Evolutionary conservation across 1,284 basidiomycete species (phyloP).

Genomic region (Agroathelia rolfsii): DNA sequence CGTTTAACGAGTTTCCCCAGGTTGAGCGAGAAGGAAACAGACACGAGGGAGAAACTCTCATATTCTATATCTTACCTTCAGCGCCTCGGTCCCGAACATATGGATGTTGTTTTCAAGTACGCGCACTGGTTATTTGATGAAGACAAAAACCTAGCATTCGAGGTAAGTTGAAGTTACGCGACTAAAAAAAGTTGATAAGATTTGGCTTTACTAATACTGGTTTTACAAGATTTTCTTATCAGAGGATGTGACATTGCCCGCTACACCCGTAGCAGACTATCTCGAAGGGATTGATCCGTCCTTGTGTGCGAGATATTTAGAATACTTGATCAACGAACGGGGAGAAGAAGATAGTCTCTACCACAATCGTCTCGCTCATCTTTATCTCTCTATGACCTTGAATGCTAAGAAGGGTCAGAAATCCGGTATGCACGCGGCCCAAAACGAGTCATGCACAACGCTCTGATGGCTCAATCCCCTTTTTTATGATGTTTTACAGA

Average conservation of each 20-base stretch:
- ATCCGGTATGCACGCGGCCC: too few species aligned
- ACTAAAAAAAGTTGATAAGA: not conserved
- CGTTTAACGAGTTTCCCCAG: conserved; percentile 35
- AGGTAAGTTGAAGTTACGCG: conserved; percentile 35
- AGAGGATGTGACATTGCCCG: conserved; percentile 87
- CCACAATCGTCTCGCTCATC: conserved; percentile 82
- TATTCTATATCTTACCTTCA: conserved; percentile 89
- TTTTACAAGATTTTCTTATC: conserved; percentile 79
- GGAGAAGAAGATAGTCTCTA: conserved; percentile 60
- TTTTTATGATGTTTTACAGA: conserved; percentile 27
- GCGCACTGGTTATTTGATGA: conserved; percentile 80
- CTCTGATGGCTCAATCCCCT: too few species aligned
- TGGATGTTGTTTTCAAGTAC: conserved; percentile 71
- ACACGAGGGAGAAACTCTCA: conserved; percentile 68
- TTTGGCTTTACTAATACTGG: not conserved
- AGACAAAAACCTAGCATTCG: conserved; percentile 64
- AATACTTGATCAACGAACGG: conserved; percentile 72
- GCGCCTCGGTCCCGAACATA: conserved; percentile 75
- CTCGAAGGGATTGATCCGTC: conserved; percentile 61
- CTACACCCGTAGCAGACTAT: conserved; percentile 63
- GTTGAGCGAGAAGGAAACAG: conserved; percentile 70
- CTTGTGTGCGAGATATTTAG: conserved; percentile 77
- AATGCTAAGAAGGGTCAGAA: conserved; percentile 42
- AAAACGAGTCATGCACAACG: too few species aligned
- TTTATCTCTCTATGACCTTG: conserved; percentile 68